Base-by-base conservation (phyloP, 176 grass and related monocot species). In the Tillandsia leiboldiana region DNA sequence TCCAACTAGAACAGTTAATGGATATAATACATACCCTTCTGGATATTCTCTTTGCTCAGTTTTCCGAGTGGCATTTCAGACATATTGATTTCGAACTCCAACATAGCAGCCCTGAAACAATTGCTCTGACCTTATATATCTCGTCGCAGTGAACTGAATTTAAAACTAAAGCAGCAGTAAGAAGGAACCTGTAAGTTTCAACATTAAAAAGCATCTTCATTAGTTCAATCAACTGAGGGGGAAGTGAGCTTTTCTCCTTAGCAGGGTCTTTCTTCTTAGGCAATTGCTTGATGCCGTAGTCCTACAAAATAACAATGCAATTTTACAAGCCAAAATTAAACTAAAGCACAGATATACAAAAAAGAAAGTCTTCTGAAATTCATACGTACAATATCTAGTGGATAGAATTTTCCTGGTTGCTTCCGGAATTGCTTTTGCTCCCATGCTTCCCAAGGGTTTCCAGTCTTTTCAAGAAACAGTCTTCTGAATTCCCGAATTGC, bases 41-140 rank as follows among this genome's bases (percentile, higher is more conserved):
- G 83, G 65, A 96, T 92, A 83, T 89, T 96, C 70, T 78, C 72
- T 70, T 89, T 96, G 86, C 88, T 96, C 85, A 96, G 79, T 72
- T 96, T 96, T 77, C 92, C 92, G 63, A 96, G 92, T 50, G 92
- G 92, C 92, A 96, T 96, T 85, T 96, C 92, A 27, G 86, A 76
- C 88, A 96, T 87, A 87, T 96, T 96, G 66, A 96, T 96, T 84
- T 96, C 83, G 66, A 96, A 96, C 70, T 96, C 92, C 83, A 87
- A 82, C 88, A 96, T 89, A 72, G 88, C 88, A 77, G 86, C 73
- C 90, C 92, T 96, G 70, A 49, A 74, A 75, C 63, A 74, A 26
- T 17, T 15, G 9, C 18, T 48, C 10, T 47, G 10, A 2, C 13
- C 9, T 57, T 66, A 68, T 12, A 12, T 28, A 68, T 8, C 67